Evolutionary conservation across 2,329 filamentous ascomycete genomes (phyloP), one percentile per base, ranked within the genome.

Genomic region (Pseudohalonectria lignicola): DNA sequence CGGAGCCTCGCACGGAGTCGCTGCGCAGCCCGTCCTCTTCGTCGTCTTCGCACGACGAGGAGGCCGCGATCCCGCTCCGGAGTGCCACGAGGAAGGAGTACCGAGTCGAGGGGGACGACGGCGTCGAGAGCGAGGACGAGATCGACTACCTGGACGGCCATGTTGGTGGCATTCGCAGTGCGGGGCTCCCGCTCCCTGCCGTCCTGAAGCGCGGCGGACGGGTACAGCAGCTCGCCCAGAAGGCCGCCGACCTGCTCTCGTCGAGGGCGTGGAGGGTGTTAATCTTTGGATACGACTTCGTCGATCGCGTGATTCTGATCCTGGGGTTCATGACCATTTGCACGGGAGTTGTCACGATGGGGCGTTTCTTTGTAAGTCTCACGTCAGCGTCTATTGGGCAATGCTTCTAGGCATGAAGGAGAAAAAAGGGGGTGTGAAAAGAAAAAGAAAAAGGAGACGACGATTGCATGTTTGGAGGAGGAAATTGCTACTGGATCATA

Each of bases 351-450:
- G 71, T 85, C 21, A 79, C 86, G 0, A 88, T 83, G 52, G 84
- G 78, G 19, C 84, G 88, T 20, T 82, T 95, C 46, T 92, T 92
- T 56, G 83, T 88, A 69, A 72, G 83, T n/a, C n/a, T n/a, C n/a
- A n/a, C n/a, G n/a, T n/a, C n/a, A n/a, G 17, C 29, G 13, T 6
- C 5, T 7, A 7, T 31, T 13, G n/a, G 18, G 10, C 20, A 45
- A n/a, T n/a, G n/a, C n/a, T n/a, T n/a, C n/a, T n/a, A n/a, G n/a
- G n/a, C n/a, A n/a, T n/a, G n/a, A n/a, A n/a, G n/a, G n/a, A n/a
- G n/a, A n/a, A n/a, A n/a, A n/a, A n/a, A n/a, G n/a, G n/a, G n/a
- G n/a, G n/a, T n/a, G n/a, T n/a, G n/a, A n/a, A n/a, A n/a, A n/a
- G n/a, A n/a, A n/a, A n/a, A n/a, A n/a, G n/a, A n/a, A n/a, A n/a